Evolutionary conservation across 2,329 filamentous ascomycete species (phyloP).

Genomic region (Pseudodiploospora longispora): DNA sequence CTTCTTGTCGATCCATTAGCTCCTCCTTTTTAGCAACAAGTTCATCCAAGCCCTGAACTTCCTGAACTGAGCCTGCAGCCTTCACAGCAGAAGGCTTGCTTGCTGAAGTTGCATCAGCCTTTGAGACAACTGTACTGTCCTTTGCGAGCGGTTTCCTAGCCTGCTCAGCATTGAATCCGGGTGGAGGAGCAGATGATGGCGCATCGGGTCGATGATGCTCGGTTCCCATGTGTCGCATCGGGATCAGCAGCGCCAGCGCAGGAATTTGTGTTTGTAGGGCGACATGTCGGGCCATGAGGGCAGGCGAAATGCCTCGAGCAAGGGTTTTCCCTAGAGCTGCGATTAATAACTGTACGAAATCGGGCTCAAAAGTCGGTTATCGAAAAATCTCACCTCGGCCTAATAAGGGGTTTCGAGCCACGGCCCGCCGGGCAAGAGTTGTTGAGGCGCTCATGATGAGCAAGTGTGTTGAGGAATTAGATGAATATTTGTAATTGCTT

Average conservation of each 20-base stretch:
- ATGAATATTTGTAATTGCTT: neutral
- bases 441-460: constrained; percentile 47
- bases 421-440: constrained; percentile 46
- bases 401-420: constrained; percentile 44
- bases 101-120: constrained; percentile 20
- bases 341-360: neutral
- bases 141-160: constrained; percentile 75
- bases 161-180: constrained; percentile 83
- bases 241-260: constrained; percentile 49
- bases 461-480: constrained; percentile 1
- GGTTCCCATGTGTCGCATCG: constrained; percentile 48
- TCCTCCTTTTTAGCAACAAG: constrained; percentile 57
- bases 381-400: constrained; percentile 33
- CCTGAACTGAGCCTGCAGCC: constrained; percentile 23
- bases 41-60: constrained; percentile 46
- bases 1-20: constrained; percentile 51
- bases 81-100: constrained; percentile 14
- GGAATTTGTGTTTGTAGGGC: constrained; percentile 38
- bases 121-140: constrained; percentile 32
- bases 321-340: constrained; percentile 34
- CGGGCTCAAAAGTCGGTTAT: constrained; percentile 4
- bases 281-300: constrained; percentile 38
- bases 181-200: constrained; percentile 60
- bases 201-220: constrained; percentile 47
- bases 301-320: constrained; percentile 38